phyloP scores from a whole-genome alignment of 768 basidiomycete genomes.

The Tricholoma bakamatsutake region DNA sequence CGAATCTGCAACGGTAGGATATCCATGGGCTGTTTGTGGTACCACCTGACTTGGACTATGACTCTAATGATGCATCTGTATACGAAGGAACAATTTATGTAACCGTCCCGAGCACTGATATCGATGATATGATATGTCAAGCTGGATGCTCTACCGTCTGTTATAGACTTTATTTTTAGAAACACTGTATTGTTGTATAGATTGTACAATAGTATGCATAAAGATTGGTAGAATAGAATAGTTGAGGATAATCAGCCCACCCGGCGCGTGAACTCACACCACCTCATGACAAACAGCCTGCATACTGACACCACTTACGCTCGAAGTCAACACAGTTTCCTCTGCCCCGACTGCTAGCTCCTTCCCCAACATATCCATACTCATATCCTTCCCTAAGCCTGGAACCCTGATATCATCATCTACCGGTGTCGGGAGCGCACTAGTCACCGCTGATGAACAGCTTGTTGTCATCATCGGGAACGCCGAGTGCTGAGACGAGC shows the following conservation, averaged over 20 bases:
- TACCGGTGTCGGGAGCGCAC: slow-evolving; percentile 25
- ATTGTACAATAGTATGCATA: background rate
- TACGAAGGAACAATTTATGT: background rate
- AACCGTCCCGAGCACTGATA: background rate
- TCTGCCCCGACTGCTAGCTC: slow-evolving; percentile 10
- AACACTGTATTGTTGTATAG: no score
- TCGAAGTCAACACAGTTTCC: slow-evolving; percentile 9
- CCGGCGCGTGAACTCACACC: background rate
- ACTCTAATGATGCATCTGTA: background rate
- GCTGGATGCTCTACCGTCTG: background rate
- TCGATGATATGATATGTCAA: background rate
- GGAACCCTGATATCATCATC: slow-evolving; percentile 14
- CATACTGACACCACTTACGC: slow-evolving; percentile 1
- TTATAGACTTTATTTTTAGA: no score
- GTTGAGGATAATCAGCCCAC: background rate
- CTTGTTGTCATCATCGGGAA: slow-evolving; percentile 17
- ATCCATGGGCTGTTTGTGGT: background rate
- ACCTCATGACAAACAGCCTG: slow-evolving; percentile 16
- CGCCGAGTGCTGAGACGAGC: slow-evolving; percentile 17
- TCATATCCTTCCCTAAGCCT: slow-evolving; percentile 2
- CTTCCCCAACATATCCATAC: slow-evolving; percentile 4
- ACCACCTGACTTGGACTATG: background rate
- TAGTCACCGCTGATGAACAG: slow-evolving; percentile 21
- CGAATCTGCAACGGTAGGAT: slow-evolving; percentile 1
- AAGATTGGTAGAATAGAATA: background rate